Percentiles rank a stretch among this genome's conserved stretches.
phyloP scores from a whole-genome alignment of 352 stramenopile genomes.

The Phytopythium ostracodes region DNA sequence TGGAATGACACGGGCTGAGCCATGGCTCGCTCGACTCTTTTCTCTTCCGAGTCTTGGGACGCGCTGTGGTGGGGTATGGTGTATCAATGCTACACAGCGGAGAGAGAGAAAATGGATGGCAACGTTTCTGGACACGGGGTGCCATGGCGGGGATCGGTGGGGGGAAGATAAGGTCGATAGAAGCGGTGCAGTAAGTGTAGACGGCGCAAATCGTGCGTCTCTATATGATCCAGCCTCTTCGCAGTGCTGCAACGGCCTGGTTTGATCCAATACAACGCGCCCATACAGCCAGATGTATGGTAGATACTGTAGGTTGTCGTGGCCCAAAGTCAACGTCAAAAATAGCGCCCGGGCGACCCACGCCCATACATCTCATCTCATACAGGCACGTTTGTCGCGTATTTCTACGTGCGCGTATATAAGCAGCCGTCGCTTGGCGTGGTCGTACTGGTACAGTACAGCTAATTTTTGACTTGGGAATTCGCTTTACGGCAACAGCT shows the following conservation, averaged over 20 bases:
- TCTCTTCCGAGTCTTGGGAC: not conserved
- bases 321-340: not conserved
- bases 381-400: not conserved
- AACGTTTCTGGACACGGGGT: slow-evolving; percentile 3
- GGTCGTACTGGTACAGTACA: no score
- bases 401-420: not conserved
- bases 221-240: slow-evolving; percentile 8
- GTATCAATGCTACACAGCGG: not conserved
- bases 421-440: no score
- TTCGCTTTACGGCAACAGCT: not conserved
- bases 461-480: not conserved
- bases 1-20: not conserved
- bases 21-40: slow-evolving; percentile 4
- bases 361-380: not conserved
- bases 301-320: not conserved
- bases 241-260: not conserved
- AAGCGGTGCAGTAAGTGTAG: not conserved
- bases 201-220: slow-evolving; percentile 5
- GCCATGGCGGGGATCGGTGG: not conserved
- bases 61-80: no score
- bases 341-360: not conserved
- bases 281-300: not conserved
- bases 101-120: slow-evolving; percentile 5
- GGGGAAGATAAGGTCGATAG: not conserved
- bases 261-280: not conserved